Conservation (phyloP, 106 monocot species). For the Allium cepa region DNA sequence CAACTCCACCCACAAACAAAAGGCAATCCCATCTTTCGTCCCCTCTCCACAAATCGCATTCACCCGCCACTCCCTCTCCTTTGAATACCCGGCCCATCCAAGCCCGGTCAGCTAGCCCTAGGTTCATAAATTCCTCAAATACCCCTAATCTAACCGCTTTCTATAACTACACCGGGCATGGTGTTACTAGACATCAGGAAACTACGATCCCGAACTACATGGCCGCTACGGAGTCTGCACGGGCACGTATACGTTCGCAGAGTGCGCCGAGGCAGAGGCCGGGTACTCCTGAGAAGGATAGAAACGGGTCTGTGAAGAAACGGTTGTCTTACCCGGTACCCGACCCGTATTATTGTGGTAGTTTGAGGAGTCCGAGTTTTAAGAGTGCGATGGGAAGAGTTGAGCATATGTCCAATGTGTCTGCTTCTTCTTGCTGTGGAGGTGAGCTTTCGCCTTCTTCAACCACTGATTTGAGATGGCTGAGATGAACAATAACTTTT, state of each 20-base stretch:
- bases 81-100: slow-evolving; percentile 50
- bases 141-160: slow-evolving; percentile 10
- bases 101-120: slow-evolving; percentile 86
- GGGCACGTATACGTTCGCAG: slow-evolving; percentile 74
- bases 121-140: slow-evolving; percentile 23
- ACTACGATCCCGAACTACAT: slow-evolving; percentile 76
- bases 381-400: slow-evolving; percentile 72
- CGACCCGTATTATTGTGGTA: slow-evolving; percentile 31
- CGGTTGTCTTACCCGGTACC: slow-evolving; percentile 67
- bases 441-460: slow-evolving; percentile 90
- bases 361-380: slow-evolving; percentile 61
- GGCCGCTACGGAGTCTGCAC: slow-evolving; percentile 94
- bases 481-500: slow-evolving; percentile 27
- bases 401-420: slow-evolving; percentile 65
- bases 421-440: slow-evolving; percentile 41
- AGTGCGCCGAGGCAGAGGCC: slow-evolving; percentile 89
- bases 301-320: slow-evolving; percentile 50
- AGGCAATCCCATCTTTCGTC: slow-evolving; percentile 2
- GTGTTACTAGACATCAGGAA: slow-evolving; percentile 12
- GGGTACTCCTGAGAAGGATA: slow-evolving; percentile 66
- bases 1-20: slow-evolving; percentile 11
- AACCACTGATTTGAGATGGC: slow-evolving; percentile 77
- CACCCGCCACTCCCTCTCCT: slow-evolving; percentile 73
- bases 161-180: slow-evolving; percentile 7
- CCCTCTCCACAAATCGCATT: slow-evolving; percentile 29